Conservation (phyloP, 768 basidiomycete species). For the Coprinopsis marcescibilis region DNA sequence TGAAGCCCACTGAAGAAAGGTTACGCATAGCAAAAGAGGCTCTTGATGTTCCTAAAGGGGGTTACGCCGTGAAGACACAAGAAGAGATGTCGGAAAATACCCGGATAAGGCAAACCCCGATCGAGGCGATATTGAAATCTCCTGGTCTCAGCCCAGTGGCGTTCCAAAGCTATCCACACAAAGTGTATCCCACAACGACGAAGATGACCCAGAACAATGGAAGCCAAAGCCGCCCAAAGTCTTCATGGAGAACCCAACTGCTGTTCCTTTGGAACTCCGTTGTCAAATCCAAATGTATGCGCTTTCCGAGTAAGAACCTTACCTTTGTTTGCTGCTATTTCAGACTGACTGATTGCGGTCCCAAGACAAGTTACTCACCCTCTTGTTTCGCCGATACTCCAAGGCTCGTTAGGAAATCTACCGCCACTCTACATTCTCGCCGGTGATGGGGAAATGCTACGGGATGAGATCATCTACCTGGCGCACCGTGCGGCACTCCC, state of each 20-base stretch:
- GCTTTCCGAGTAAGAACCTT: constrained; percentile 51
- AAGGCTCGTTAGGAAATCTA: constrained; percentile 69
- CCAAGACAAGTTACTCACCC: constrained; percentile 57
- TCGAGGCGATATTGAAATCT: background rate
- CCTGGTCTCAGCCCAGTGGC: background rate
- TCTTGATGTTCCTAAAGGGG: constrained; percentile 11
- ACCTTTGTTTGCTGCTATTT: constrained; percentile 1
- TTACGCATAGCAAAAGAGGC: constrained; percentile 18
- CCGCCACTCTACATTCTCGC: constrained; percentile 70
- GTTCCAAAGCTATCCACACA: background rate
- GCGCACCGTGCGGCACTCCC: constrained; percentile 81
- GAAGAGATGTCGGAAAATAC: constrained; percentile 25
- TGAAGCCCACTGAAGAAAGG: constrained; percentile 29
- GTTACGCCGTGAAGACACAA: constrained; percentile 21
- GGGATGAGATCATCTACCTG: constrained; percentile 73
- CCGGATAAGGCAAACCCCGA: background rate
- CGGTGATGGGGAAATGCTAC: constrained; percentile 67
- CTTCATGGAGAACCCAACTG: constrained; percentile 41
- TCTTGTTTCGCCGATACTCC: constrained; percentile 65
- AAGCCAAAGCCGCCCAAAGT: constrained; percentile 55
- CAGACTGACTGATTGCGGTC: background rate
- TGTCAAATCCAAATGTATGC: constrained; percentile 78
- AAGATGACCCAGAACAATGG: constrained; percentile 31
- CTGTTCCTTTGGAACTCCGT: constrained; percentile 40
- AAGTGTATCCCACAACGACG: background rate